Evolutionary conservation across 2,329 filamentous ascomycete species (phyloP).

Genomic region (Curvularia verruculosa): DNA sequence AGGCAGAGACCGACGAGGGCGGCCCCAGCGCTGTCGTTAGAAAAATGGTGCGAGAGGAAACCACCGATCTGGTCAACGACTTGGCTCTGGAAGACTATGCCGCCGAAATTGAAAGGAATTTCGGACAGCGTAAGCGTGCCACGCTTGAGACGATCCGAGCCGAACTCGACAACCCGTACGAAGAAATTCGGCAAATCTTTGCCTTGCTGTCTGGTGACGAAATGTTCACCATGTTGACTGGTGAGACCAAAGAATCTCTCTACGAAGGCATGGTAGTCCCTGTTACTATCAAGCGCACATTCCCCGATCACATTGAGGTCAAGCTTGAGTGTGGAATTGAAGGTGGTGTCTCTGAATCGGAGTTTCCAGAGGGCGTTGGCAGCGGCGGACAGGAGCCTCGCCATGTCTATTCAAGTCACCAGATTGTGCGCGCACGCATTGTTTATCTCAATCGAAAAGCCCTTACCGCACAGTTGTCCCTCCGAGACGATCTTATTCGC

Average conservation of each 20-base stretch:
- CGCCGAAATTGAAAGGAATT: slow-evolving; percentile 89
- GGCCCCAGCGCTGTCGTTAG: slow-evolving; percentile 89
- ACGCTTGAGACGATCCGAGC: slow-evolving; percentile 96
- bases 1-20: slow-evolving; percentile 89
- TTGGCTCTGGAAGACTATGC: slow-evolving; percentile 96
- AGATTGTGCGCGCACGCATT: slow-evolving; percentile 88
- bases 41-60: slow-evolving; percentile 92
- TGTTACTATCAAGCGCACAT: slow-evolving; percentile 84
- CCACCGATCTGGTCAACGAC: slow-evolving; percentile 94
- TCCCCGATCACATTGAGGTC: slow-evolving; percentile 90
- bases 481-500: slow-evolving; percentile 80
- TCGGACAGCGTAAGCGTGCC: slow-evolving; percentile 91
- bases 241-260: slow-evolving; percentile 84
- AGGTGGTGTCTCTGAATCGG: slow-evolving; percentile 80
- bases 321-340: slow-evolving; percentile 95
- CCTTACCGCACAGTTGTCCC: slow-evolving; percentile 80
- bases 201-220: slow-evolving; percentile 72
- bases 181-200: slow-evolving; percentile 87
- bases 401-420: slow-evolving; percentile 75
- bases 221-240: slow-evolving; percentile 95
- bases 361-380: slow-evolving; percentile 74
- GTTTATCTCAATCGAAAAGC: slow-evolving; percentile 85
- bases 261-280: slow-evolving; percentile 91
- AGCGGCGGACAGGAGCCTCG: slow-evolving; percentile 53
- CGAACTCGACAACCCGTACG: slow-evolving; percentile 89